Base-by-base conservation (phyloP, 371 early-diverging fungal species). In the Umbelopsis sp. region DNA sequence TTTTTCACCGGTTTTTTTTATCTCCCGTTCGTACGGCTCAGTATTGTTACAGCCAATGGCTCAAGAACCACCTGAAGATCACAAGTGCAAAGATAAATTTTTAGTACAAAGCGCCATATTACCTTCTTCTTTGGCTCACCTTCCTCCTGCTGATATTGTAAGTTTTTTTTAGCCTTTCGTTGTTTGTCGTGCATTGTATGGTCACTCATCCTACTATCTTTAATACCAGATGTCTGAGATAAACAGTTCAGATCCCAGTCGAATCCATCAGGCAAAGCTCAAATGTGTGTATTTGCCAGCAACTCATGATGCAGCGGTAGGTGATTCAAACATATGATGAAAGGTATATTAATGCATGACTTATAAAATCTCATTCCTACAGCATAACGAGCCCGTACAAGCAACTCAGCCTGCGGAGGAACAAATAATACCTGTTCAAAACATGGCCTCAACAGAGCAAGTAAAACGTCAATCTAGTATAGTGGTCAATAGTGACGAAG, bases 81-180 rank as follows among this genome's bases (percentile, higher is more conserved):
- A 82, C 78, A 92, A 92, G 76, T 93, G 94, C 82, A 94, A 92
- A 70, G 98, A 98, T 85, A 97, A 97, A 81, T 98, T 98, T 75
- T 79, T 97, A 65, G 91, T 98, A 44, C 97, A 96, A 80, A 92
- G 91, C 46, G 87, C 96, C 50, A 80, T 82, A 65, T 88, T 95
- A 57, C 83, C 89, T 18, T 80, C 86, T 18, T 78, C 80, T 22
- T 77, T 76, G 29, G 78, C 81, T 53, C 74, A 73, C 8, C 64
- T 78, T 57, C 70, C 80, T 57, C 66, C 77, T 22, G 45, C 75
- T 32, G 80, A 80, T 20, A 57, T 89, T 82, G 89, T 87, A 81
- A 69, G 70, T 48, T 65, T 3, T 35, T 48, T 65, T 3, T 35
- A 38, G 4, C 10, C 5, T 48, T 18, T 48, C 4, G 7, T 16